phyloP scores from a whole-genome alignment of 1,284 basidiomycete species.

The Trametes pubescens region DNA sequence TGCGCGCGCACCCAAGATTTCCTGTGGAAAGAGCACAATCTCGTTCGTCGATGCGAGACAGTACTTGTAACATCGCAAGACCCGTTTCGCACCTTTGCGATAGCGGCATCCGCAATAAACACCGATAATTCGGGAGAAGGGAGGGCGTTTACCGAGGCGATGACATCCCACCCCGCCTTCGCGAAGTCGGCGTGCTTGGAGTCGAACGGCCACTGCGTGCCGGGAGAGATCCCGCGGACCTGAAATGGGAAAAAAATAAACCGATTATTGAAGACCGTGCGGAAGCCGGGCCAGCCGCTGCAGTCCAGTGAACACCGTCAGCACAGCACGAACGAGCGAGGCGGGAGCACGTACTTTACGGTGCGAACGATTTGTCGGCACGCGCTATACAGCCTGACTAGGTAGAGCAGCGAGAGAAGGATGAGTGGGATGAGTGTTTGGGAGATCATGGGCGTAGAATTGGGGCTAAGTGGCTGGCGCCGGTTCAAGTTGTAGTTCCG shows the following conservation, averaged over 20 bases:
- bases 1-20: slow-evolving; percentile 32
- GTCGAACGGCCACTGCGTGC: slow-evolving; percentile 26
- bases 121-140: slow-evolving; percentile 15
- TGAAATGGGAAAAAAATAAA: slow-evolving; percentile 27
- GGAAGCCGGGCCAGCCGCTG: slow-evolving; percentile 36
- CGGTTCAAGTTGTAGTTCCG: too few species aligned
- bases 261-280: slow-evolving; percentile 30
- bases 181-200: slow-evolving; percentile 32
- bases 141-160: slow-evolving; percentile 29
- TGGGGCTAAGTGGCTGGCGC: too few species aligned
- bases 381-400: slow-evolving; percentile 1
- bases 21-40: too few species aligned
- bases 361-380: slow-evolving; percentile 2
- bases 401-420: slow-evolving; percentile 5
- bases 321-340: too few species aligned
- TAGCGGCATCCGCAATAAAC: slow-evolving; percentile 35
- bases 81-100: slow-evolving; percentile 31
- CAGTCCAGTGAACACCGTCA: not conserved
- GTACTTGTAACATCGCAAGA: too few species aligned
- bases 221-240: slow-evolving; percentile 31
- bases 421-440: not conserved
- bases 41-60: too few species aligned
- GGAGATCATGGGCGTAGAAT: not conserved
- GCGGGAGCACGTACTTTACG: slow-evolving; percentile 1
- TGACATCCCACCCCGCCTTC: slow-evolving; percentile 31